These are phyloP conservation scores for Penicillium malachiteum DNA, from an alignment of 495 filamentous ascomycete genomes.

Conservation along the genomic window DNA sequence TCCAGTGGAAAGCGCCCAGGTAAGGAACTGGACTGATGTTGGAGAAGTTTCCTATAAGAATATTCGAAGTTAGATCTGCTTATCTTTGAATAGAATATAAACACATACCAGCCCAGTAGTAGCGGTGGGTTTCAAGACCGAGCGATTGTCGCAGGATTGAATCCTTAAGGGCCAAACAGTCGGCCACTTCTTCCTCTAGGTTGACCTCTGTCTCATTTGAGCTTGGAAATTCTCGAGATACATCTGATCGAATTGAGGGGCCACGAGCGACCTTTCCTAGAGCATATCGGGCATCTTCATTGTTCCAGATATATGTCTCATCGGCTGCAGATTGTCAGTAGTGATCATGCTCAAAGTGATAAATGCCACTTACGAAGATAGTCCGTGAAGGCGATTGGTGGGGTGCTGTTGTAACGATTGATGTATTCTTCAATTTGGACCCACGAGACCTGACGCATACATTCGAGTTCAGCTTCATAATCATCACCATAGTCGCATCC, in stretches of 20 bases:
- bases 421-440: constrained; percentile 38
- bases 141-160: constrained; percentile 25
- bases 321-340: constrained; percentile 19
- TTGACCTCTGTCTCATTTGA: constrained; percentile 31
- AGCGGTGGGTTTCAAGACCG: constrained; percentile 18
- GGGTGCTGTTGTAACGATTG: constrained; percentile 21
- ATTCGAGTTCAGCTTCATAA: constrained; percentile 34
- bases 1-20: constrained; percentile 46
- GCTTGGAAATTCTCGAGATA: constrained; percentile 43
- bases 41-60: constrained; percentile 46
- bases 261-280: constrained; percentile 16
- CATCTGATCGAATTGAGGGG: constrained; percentile 42
- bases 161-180: constrained; percentile 18
- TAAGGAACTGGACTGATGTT: constrained; percentile 43
- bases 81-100: constrained; percentile 27
- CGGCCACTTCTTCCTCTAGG: constrained; percentile 4
- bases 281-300: constrained; percentile 36
- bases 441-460: constrained; percentile 44
- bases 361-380: constrained; percentile 11
- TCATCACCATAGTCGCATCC: constrained; percentile 42
- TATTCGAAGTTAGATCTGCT: constrained; percentile 20
- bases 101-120: constrained; percentile 15
- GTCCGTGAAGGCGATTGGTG: constrained; percentile 12
- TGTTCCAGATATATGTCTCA: constrained; percentile 26
- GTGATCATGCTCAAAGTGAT: background rate